Conservation (phyloP, 1,284 basidiomycete species). For the Puccinia hordei region DNA sequence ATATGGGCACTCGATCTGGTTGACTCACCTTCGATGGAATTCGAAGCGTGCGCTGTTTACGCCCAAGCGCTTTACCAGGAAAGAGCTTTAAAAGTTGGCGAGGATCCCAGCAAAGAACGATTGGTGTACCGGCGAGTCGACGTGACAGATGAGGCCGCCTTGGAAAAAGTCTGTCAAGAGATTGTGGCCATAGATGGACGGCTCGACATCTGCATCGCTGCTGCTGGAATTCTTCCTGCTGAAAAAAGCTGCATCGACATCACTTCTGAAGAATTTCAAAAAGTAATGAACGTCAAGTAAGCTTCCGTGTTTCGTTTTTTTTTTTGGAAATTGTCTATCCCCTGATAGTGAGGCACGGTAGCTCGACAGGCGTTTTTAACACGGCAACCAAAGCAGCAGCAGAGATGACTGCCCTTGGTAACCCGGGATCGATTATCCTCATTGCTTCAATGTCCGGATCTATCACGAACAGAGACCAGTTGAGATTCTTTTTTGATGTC, state of each 20-base stretch:
- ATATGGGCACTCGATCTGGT: constrained; percentile 78
- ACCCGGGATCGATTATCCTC: constrained; percentile 76
- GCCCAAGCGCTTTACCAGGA: constrained; percentile 63
- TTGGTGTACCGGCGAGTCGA: constrained; percentile 66
- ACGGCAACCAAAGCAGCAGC: constrained; percentile 77
- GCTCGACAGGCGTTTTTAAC: constrained; percentile 74
- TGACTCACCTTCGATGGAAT: constrained; percentile 69
- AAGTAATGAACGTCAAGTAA: constrained; percentile 65
- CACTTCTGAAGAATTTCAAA: constrained; percentile 70
- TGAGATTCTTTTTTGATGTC: constrained; percentile 57
- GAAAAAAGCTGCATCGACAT: constrained; percentile 70
- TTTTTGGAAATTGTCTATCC: not conserved
- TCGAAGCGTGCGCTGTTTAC: constrained; percentile 66
- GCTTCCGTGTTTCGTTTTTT: not conserved
- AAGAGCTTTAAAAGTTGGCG: constrained; percentile 60
- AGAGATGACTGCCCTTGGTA: constrained; percentile 72
- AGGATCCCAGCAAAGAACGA: constrained; percentile 67
- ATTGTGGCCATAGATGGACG: constrained; percentile 61
- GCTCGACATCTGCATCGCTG: constrained; percentile 74
- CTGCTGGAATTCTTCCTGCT: constrained; percentile 72
- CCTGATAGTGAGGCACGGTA: constrained; percentile 62
- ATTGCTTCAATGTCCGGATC: constrained; percentile 84
- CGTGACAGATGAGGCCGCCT: constrained; percentile 66
- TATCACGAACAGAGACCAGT: constrained; percentile 71
- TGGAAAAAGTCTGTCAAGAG: constrained; percentile 58